Percentiles rank a stretch among this genome's conserved stretches.
Conservation (phyloP, 192 early-diverging fungal genomes). For the Kickxella alabastrina region DNA sequence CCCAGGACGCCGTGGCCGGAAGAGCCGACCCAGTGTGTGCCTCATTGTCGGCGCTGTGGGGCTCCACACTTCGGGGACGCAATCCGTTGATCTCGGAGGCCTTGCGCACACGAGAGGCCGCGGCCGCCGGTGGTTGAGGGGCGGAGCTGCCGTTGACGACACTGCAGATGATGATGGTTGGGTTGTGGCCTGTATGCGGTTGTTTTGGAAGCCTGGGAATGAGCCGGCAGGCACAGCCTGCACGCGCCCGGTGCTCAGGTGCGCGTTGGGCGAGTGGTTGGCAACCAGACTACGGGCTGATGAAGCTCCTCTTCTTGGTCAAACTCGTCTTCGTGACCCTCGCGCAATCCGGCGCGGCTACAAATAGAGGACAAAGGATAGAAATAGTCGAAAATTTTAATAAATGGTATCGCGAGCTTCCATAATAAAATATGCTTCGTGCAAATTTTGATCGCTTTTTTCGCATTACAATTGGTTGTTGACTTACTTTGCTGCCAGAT, state of each 20-base stretch:
- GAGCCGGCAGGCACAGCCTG: constrained; percentile 1
- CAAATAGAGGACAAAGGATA: neutral
- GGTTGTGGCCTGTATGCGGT: neutral
- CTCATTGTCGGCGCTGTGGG: constrained; percentile 4
- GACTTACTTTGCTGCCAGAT: constrained; percentile 66
- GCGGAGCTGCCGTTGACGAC: neutral
- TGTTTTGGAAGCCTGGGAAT: constrained; percentile 7
- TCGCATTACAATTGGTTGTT: too few species aligned
- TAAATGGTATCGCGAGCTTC: too few species aligned
- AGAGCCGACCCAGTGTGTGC: constrained; percentile 33
- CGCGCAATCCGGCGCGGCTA: constrained; percentile 1
- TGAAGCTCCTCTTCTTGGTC: neutral
- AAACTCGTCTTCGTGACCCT: neutral
- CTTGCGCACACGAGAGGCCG: constrained; percentile 21
- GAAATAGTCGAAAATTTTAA: neutral
- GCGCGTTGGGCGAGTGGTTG: constrained; percentile 1
- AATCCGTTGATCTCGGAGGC: constrained; percentile 14
- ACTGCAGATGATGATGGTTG: constrained; percentile 12
- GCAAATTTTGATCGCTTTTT: neutral
- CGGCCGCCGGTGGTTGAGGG: neutral
- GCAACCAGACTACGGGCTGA: neutral
- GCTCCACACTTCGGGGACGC: constrained; percentile 37
- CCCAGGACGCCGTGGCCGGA: constrained; percentile 51
- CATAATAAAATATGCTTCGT: too few species aligned
- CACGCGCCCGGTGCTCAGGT: constrained; percentile 1